Conservation (phyloP, 176 grass and related monocot genomes). For the Coix lacrymajobi region DNA sequence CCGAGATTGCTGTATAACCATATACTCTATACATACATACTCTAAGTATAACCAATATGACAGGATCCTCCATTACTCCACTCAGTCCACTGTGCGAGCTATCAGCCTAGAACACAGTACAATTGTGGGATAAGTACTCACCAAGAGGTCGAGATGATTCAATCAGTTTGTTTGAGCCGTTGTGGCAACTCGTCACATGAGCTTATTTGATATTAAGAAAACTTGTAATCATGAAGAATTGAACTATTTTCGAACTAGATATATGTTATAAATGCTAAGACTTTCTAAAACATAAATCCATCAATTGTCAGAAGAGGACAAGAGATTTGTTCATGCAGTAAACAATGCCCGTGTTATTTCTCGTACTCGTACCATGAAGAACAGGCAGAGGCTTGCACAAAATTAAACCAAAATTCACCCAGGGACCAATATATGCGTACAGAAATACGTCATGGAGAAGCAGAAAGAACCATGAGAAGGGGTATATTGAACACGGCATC, state of each 20-base stretch:
- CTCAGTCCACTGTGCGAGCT: neutral
- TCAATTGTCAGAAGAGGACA: neutral
- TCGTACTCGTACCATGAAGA: neutral
- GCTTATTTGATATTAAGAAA: neutral
- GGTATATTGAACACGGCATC: neutral
- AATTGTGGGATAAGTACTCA: conserved; percentile 3
- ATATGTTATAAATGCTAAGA: neutral
- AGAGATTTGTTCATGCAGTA: conserved; percentile 11
- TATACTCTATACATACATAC: too few species aligned
- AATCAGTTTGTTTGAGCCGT: neutral
- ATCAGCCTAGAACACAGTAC: conserved; percentile 28
- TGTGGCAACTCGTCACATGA: neutral
- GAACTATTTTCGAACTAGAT: neutral
- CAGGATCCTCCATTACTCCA: conserved; percentile 21
- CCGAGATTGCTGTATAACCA: too few species aligned
- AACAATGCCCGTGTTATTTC: neutral
- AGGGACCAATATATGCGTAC: neutral
- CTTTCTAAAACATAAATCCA: neutral
- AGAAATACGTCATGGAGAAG: neutral
- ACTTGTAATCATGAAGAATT: neutral
- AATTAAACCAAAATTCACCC: neutral
- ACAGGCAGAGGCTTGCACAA: conserved; percentile 12
- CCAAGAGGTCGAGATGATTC: neutral
- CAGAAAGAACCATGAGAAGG: conserved; percentile 15
- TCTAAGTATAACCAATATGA: too few species aligned